These are phyloP conservation scores for Pseudogymnoascus sp. DNA, from an alignment of 2,329 filamentous ascomycete genomes.

Conservation along the genomic window DNA sequence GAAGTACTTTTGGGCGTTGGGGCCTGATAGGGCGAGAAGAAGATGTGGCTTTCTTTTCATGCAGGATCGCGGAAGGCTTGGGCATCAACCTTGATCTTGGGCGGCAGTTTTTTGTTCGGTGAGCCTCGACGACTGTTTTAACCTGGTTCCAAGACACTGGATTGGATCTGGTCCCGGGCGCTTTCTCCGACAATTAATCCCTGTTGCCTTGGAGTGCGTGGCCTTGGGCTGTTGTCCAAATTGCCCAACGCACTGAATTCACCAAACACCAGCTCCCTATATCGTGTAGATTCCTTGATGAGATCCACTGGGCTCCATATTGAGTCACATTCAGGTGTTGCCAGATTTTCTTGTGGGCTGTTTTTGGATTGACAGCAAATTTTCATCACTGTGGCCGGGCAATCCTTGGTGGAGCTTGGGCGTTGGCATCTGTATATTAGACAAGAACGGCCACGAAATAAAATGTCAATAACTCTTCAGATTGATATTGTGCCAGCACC, in stretches of 20 bases:
- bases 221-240: neutral
- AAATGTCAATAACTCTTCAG: neutral
- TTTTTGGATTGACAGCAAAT: conserved; percentile 1
- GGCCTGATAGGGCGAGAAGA: neutral
- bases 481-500: conserved; percentile 4
- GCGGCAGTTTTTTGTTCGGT: neutral
- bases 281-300: neutral
- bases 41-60: neutral
- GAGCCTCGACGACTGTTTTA: neutral
- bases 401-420: neutral
- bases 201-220: neutral
- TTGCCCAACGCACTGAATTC: neutral
- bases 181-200: neutral
- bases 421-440: conserved; percentile 2
- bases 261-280: conserved; percentile 1
- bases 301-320: conserved; percentile 6
- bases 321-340: conserved; percentile 6
- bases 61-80: conserved; percentile 8
- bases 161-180: neutral
- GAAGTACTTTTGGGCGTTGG: conserved; percentile 2
- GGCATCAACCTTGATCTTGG: conserved; percentile 7
- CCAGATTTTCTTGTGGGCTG: neutral
- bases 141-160: neutral
- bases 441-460: conserved; percentile 4
- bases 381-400: neutral